Evolutionary conservation across 2,329 filamentous ascomycete species (phyloP), one percentile per base, ranked within the genome.

Genomic region (Helicocarpus griseus): DNA sequence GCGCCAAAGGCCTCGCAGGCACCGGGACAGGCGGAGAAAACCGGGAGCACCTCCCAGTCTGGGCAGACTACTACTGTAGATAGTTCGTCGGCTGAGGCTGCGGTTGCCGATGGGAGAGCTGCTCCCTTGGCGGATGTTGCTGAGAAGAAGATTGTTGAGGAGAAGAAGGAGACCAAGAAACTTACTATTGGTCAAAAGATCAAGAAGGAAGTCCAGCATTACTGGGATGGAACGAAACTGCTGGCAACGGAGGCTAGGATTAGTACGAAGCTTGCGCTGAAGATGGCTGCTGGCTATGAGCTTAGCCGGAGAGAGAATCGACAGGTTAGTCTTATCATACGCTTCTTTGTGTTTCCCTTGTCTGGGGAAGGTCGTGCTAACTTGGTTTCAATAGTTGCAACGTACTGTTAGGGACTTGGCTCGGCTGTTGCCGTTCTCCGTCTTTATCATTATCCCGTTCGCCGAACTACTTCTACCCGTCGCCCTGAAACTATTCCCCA

Each of bases 221-320:
- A 98, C 74, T 97, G 93, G 91, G 93, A 98, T 71, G 93, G 93
- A 54, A 97, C 89, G 26, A 98, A 98, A 72, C 77, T 98, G 63
- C 76, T 98, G 59, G 90, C 85, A 21, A 87, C 89, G 1, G 93
- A 98, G 72, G 83, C 97, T 65, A 88, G 77, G 70, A 98, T 98
- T 67, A 97, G 91, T 69, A 88, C 86, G 55, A 85, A 85, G 56
- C 74, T 98, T 58, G 93, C 90, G 5, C 70, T 96, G 68, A 97
- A 96, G 76, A 98, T 98, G 93, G 89, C 90, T 13, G 90, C 88
- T 53, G 93, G 93, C 6, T 98, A 98, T 72, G 93, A 98, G 71
- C 81, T 98, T 57, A 96, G 87, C 53, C 83, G 93, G 57, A 83
- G 93, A 73, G 93, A 98, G 74, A 82, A 93, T 72, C 82, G 90